Evolutionary conservation across 192 early-diverging fungal species (phyloP).

Genomic region (Ramicandelaber brevisporus): DNA sequence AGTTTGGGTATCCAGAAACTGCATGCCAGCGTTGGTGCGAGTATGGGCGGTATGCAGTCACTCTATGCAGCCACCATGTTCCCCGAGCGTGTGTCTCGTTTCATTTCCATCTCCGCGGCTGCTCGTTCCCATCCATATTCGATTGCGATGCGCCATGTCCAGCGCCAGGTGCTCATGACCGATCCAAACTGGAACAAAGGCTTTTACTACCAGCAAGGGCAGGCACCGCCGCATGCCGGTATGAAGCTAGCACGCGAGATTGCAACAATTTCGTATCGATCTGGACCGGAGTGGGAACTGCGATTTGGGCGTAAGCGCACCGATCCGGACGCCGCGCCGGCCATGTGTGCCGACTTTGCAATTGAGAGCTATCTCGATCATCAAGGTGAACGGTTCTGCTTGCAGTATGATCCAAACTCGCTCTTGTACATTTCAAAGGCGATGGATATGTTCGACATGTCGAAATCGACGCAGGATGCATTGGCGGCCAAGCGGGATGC

Average conservation of each 20-base stretch:
- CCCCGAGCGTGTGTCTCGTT: slow-evolving; percentile 52
- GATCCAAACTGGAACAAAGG: slow-evolving; percentile 93
- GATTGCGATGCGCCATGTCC: slow-evolving; percentile 76
- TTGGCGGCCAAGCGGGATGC: slow-evolving; percentile 1
- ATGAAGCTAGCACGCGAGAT: slow-evolving; percentile 92
- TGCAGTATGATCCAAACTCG: slow-evolving; percentile 86
- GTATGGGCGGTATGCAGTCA: slow-evolving; percentile 94
- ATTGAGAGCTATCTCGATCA: slow-evolving; percentile 95
- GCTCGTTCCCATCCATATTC: slow-evolving; percentile 90
- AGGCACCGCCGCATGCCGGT: slow-evolving; percentile 65
- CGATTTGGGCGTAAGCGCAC: slow-evolving; percentile 72
- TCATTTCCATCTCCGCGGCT: slow-evolving; percentile 71
- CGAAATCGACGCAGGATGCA: slow-evolving; percentile 12
- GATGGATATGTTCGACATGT: slow-evolving; percentile 98
- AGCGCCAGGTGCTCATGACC: slow-evolving; percentile 70
- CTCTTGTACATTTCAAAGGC: slow-evolving; percentile 84
- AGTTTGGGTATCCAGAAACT: slow-evolving; percentile 46
- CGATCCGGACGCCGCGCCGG: slow-evolving; percentile 41
- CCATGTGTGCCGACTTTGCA: slow-evolving; percentile 73
- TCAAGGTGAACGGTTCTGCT: slow-evolving; percentile 80
- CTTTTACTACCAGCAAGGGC: slow-evolving; percentile 51
- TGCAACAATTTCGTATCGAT: slow-evolving; percentile 81
- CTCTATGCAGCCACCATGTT: slow-evolving; percentile 60
- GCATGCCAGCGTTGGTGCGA: slow-evolving; percentile 72
- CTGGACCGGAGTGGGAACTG: slow-evolving; percentile 94